These are phyloP conservation scores for Thermochaetoides dissita DNA, from an alignment of 2,329 filamentous ascomycete species.

Conservation along the genomic window DNA sequence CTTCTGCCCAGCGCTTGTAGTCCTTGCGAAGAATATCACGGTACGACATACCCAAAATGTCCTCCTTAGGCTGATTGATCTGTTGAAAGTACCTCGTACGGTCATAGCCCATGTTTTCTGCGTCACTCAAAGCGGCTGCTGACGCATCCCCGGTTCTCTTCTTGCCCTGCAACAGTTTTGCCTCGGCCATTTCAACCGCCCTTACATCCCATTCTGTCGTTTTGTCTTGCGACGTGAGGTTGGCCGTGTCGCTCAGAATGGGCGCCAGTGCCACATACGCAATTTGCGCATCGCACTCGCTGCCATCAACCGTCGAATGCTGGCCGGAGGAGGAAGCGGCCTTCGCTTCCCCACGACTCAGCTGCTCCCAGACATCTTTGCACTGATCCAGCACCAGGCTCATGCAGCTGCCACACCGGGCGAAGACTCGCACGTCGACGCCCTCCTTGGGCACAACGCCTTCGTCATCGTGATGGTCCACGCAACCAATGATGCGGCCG, in stretches of 20 bases:
- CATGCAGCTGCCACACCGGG: constrained; percentile 57
- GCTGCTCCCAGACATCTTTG: constrained; percentile 40
- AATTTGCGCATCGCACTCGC: constrained; percentile 30
- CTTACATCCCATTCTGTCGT: constrained; percentile 46
- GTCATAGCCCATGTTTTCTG: constrained; percentile 30
- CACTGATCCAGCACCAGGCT: constrained; percentile 53
- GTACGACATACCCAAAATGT: constrained; percentile 46
- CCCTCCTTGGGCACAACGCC: constrained; percentile 31
- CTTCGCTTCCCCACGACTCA: constrained; percentile 13
- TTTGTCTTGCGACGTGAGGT: constrained; percentile 49
- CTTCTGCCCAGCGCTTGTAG: constrained; percentile 65
- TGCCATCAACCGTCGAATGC: too few relatives aligned
- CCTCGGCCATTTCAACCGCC: constrained; percentile 46
- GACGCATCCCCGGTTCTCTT: neutral
- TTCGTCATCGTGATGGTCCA: constrained; percentile 74
- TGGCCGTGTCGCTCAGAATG: constrained; percentile 59
- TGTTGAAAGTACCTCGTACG: constrained; percentile 42
- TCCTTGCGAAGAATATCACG: constrained; percentile 64
- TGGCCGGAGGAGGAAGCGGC: too few relatives aligned
- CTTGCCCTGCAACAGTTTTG: constrained; percentile 20
- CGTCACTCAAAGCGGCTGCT: too few relatives aligned
- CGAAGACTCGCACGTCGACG: constrained; percentile 41
- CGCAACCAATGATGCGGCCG: constrained; percentile 43
- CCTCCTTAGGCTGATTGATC: constrained; percentile 51
- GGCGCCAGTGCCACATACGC: constrained; percentile 55